phyloP scores from a whole-genome alignment of 2,329 filamentous ascomycete species.

The Diplodia sapinea region DNA sequence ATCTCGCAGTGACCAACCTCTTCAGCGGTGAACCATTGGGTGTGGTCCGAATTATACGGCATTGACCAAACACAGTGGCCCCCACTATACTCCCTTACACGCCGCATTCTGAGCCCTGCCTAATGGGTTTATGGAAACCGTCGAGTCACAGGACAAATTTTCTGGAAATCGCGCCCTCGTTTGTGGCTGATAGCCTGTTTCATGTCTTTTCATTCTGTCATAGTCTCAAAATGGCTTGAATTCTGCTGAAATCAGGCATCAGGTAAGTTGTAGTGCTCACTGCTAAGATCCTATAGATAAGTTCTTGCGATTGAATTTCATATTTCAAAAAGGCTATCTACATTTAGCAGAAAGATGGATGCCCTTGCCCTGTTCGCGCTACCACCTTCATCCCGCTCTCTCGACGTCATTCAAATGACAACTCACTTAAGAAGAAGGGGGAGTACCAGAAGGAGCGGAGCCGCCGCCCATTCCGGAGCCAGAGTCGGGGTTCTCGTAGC shows the following conservation, averaged over 20 bases:
- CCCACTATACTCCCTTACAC: background rate
- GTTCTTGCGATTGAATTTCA: background rate
- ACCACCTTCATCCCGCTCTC: background rate
- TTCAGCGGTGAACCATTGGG: background rate
- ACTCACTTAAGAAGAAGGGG: slow-evolving; percentile 6
- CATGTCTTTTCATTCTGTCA: too few species aligned
- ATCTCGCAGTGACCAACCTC: background rate
- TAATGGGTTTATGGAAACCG: background rate
- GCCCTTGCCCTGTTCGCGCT: background rate
- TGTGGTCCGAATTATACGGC: background rate
- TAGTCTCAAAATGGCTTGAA: too few species aligned
- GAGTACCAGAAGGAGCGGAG: slow-evolving; percentile 10
- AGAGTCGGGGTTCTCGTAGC: slow-evolving; percentile 24
- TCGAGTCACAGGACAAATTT: background rate
- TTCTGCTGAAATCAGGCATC: too few species aligned
- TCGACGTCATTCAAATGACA: background rate
- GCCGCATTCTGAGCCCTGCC: background rate
- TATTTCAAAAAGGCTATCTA: background rate
- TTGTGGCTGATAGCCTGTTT: background rate
- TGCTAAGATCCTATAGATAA: background rate
- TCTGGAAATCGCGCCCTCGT: background rate
- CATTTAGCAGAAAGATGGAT: background rate
- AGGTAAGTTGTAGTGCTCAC: too few species aligned
- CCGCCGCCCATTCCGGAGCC: slow-evolving; percentile 19
- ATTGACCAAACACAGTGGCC: background rate